Percentiles rank a stretch among this genome's conserved stretches.
These are phyloP conservation scores for Aspergillus panamensis DNA, from an alignment of 495 filamentous ascomycete species.

Conservation along the genomic window DNA sequence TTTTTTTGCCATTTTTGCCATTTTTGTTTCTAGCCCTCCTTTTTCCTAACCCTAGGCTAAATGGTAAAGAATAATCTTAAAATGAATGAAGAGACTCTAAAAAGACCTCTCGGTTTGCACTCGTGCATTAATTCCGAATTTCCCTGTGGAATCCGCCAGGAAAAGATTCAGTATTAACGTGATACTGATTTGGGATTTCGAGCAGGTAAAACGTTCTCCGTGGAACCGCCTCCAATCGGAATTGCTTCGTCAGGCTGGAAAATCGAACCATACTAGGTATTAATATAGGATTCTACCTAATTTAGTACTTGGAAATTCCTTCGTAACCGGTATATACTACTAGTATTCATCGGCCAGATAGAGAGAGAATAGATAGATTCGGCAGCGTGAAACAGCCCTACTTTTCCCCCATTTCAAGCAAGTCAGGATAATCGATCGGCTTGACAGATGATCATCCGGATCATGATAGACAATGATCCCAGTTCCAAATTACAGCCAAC, in stretches of 20 bases:
- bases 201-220: neutral
- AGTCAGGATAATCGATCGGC: neutral
- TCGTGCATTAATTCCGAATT: neutral
- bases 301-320: too few species aligned
- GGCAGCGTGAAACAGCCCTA: too few species aligned
- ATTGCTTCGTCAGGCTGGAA: neutral
- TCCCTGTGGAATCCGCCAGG: neutral
- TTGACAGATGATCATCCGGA: neutral
- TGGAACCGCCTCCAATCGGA: neutral
- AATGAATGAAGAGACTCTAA: too few species aligned
- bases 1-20: neutral
- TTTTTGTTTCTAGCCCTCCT: neutral
- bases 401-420: too few species aligned
- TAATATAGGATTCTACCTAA: too few species aligned
- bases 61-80: too few species aligned
- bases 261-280: too few species aligned
- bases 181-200: neutral
- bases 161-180: neutral
- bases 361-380: too few species aligned
- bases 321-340: too few species aligned
- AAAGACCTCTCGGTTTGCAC: neutral
- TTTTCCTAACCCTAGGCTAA: too few species aligned
- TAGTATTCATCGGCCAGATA: too few species aligned
- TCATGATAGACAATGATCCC: constrained; percentile 9
- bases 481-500: constrained; percentile 14